Evolutionary conservation across 2,329 filamentous ascomycete genomes (phyloP).

Genomic region (Scopulariopsis brevicaulis): DNA sequence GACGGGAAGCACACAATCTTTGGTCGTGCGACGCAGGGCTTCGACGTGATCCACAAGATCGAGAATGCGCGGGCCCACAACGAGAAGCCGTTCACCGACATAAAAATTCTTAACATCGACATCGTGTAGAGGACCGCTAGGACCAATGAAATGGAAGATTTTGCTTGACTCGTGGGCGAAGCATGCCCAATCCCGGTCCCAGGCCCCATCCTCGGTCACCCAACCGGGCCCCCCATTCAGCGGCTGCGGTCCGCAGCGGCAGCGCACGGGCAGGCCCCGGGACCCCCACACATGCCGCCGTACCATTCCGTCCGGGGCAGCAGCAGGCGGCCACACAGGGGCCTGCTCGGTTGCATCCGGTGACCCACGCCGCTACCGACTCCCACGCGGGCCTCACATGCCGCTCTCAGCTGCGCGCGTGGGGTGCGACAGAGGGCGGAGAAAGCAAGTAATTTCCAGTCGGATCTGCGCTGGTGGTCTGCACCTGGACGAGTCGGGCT

Average conservation of each 20-base stretch:
- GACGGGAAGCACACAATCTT: constrained; percentile 97
- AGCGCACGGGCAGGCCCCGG: background rate
- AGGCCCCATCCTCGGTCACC: background rate
- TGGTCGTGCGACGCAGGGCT: constrained; percentile 74
- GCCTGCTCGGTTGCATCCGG: background rate
- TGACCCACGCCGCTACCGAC: background rate
- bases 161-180: background rate
- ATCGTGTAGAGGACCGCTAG: constrained; percentile 25
- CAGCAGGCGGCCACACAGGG: background rate
- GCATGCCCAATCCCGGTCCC: background rate
- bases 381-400: background rate
- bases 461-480: background rate
- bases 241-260: background rate
- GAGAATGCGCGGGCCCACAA: constrained; percentile 78
- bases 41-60: constrained; percentile 93
- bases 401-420: background rate
- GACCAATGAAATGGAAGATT: background rate
- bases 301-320: background rate
- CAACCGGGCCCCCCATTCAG: background rate
- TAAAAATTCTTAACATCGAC: constrained; percentile 90
- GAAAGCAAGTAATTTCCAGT: background rate
- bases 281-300: background rate
- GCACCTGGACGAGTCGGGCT: constrained; percentile 2
- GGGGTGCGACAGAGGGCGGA: background rate
- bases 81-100: constrained; percentile 94